These are phyloP conservation scores for Colletotrichum echinochloae DNA, from an alignment of 2,329 filamentous ascomycete species.

Conservation along the genomic window DNA sequence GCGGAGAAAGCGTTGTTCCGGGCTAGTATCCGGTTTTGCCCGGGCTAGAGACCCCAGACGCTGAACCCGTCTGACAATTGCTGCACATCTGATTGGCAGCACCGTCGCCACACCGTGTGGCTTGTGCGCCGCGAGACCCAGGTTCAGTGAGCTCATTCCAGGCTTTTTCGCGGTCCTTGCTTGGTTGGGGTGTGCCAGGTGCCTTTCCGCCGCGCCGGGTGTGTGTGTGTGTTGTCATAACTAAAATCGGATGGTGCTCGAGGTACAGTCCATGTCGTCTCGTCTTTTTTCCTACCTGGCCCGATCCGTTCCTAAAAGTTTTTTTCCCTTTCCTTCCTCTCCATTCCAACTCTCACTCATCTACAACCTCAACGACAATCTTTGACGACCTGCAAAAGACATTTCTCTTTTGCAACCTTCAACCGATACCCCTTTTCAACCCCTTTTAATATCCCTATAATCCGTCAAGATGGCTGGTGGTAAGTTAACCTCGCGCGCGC, in stretches of 20 bases:
- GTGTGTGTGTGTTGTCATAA: conserved; percentile 58
- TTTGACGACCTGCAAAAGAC: conserved; percentile 40
- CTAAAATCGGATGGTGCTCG: conserved; percentile 51
- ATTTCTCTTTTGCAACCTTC: conserved; percentile 40
- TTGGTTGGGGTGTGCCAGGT: too few species aligned
- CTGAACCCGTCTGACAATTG: conserved; percentile 39
- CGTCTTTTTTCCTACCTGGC: conserved; percentile 45
- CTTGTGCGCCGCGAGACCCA: conserved; percentile 42
- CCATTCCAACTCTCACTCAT: conserved; percentile 14
- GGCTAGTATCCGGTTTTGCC: conserved; percentile 40
- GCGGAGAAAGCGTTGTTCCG: conserved; percentile 38
- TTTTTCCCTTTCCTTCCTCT: conserved; percentile 35
- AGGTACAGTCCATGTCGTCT: conserved; percentile 41
- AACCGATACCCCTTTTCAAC: conserved; percentile 45
- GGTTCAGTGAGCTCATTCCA: conserved; percentile 48
- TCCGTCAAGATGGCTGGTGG: conserved; percentile 58
- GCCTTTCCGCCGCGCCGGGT: conserved; percentile 42
- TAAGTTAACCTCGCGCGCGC: conserved; percentile 49
- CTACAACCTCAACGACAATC: conserved; percentile 32
- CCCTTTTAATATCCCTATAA: conserved; percentile 37
- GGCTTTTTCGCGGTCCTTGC: conserved; percentile 9
- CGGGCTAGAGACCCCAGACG: conserved; percentile 31
- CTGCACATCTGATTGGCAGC: conserved; percentile 52
- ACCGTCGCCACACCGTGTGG: conserved; percentile 49
- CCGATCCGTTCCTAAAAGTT: conserved; percentile 43